Base-by-base conservation (phyloP, 345 rosid genomes). In the Xanthoceras sorbifolium region DNA sequence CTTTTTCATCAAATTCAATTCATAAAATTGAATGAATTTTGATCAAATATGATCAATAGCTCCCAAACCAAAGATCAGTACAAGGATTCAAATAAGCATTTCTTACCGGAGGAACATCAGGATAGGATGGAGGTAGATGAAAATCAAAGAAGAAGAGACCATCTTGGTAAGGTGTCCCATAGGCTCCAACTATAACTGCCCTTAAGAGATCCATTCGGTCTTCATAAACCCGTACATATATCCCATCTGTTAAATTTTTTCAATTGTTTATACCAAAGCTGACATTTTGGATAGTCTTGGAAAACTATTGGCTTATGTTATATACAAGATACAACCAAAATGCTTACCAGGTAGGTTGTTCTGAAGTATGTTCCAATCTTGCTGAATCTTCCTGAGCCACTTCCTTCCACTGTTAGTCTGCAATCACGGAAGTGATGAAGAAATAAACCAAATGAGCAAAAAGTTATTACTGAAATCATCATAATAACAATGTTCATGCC, bases 61-160 rank as follows among this genome's bases (percentile, higher is more conserved):
- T 46, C 67, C 40, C 15, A 34, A 66, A 73, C 42, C 36, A 48
- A 52, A 78, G 20, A 2, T 48, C 9, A 11, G 22, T 10, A 34
- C 25, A 31, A 48, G 32, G 25, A 64, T 60, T 50, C 25, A 67
- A 64, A 59, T 34, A 25, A 77, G 77, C 23, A 77, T 72, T 50
- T 52, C 89, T 79, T 86, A 97, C 99, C 73, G 90, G 99, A 71
- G 99, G 99, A 50, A 87, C 93, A 85, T 84, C 84, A 25, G 98
- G 98, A 82, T 97, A 94, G 40, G 90, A 94, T 20, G 92, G 86
- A 17, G 98, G 97, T 78, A 94, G 94, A 76, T 90, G 93, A 82
- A 97, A 94, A 87, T 97, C 98, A 63, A 97, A 97, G 83, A 94
- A 92, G 87, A 97, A 97, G 44, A 97, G 92, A 77, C 99, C 98